Conservation (phyloP, 2,329 filamentous ascomycete species). For the Periconia digitata region DNA sequence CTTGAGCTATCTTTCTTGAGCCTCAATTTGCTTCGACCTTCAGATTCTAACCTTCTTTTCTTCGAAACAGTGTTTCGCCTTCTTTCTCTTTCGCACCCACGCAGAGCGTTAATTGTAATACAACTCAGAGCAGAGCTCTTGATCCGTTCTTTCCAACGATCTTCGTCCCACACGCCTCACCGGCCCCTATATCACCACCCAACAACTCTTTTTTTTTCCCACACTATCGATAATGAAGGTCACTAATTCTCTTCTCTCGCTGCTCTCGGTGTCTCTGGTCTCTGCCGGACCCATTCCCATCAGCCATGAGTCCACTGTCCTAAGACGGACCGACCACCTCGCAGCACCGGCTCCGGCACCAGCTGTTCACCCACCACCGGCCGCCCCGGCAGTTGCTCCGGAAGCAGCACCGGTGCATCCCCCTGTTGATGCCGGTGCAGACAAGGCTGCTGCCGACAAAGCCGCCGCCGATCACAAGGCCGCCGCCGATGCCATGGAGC, state of each 20-base stretch:
- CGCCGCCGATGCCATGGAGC: constrained; percentile 16
- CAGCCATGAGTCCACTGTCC: constrained; percentile 8
- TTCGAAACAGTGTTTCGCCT: constrained; percentile 7
- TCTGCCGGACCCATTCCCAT: constrained; percentile 24
- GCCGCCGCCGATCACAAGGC: constrained; percentile 13
- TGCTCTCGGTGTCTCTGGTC: constrained; percentile 21
- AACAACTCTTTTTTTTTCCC: constrained; percentile 2
- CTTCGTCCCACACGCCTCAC: constrained; percentile 3
- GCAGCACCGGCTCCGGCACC: constrained; percentile 4
- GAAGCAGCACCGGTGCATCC: constrained; percentile 3
- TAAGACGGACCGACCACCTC: constrained; percentile 14
- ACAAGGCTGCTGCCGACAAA: constrained; percentile 2
- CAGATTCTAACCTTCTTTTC: constrained; percentile 6
- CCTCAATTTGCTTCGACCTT: constrained; percentile 8
- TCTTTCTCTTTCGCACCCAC: constrained; percentile 16
- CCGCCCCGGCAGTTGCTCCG: constrained; percentile 4
- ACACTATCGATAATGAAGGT: constrained; percentile 24
- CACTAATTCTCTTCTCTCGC: constrained; percentile 23
- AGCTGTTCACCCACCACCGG: constrained; percentile 8
- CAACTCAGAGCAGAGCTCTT: constrained; percentile 25
- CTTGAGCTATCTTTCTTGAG: constrained; percentile 4
- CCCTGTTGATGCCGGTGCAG: constrained; percentile 4
- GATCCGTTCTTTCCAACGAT: constrained; percentile 17
- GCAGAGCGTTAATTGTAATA: constrained; percentile 27
- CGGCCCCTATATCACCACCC: constrained; percentile 6